Base-by-base conservation (phyloP, 495 filamentous ascomycete species). In the Aspergillus olivimuriae region DNA sequence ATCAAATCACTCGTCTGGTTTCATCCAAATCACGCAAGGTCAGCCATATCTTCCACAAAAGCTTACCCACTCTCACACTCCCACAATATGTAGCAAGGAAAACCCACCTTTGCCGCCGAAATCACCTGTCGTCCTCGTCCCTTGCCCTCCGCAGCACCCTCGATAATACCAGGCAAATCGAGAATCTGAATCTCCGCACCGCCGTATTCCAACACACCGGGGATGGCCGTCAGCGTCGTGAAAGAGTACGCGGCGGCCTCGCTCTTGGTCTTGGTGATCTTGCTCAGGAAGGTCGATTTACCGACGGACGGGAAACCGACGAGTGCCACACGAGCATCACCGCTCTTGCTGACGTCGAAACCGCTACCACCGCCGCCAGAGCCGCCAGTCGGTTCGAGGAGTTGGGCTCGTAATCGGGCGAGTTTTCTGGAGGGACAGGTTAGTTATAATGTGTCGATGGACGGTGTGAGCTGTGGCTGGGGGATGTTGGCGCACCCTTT, bases 271-370 rank as follows among this genome's bases (percentile, higher is more conserved):
- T 96, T 97, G 43, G 94, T 99, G 66, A 99, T 95, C 59, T 99
- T 97, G 45, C 94, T 96, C 21, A 99, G 68, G 56, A 99, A 96
- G 0, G 94, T 99, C 7, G 94, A 99, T 69, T 99, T 99, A 56
- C 94, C 94, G 34, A 99, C 94, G 1, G 94, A 99, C 0, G 94
- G 94, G 51, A 99, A 97, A 32, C 94, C 94, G 40, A 99, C 94
- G 12, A 99, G 79, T 1, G 94, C 91, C 60, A 99, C 96, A 44
- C 94, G 85, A 0, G 94, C 94, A 71, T 99, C 94, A 50, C 94
- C 94, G 53, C 82, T 88, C 66, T 99, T 99, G 63, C 83, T 89
- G 33, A 99, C 94, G 58, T 99, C 94, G 68, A 99, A 99, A 11
- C 94, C 94, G 2, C 77, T 70, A 2, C 89, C 88, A 19, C 70